Conservation (phyloP, 2,329 filamentous ascomycete species). For the Fusarium illudens region DNA sequence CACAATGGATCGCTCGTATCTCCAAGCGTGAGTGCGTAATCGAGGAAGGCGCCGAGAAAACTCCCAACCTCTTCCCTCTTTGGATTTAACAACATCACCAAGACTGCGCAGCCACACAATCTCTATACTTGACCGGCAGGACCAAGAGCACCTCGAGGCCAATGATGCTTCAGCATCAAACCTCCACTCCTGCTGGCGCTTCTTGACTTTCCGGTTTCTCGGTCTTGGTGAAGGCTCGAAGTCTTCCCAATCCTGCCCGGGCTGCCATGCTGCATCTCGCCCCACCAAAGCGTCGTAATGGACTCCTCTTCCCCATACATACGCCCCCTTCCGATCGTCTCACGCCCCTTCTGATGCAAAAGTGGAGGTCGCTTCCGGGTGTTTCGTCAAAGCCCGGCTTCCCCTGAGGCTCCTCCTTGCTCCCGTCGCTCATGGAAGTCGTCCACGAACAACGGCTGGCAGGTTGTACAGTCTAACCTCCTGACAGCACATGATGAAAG, state of each 20-base stretch:
- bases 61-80: not conserved
- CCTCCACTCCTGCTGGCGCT: not conserved
- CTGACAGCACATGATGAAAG: not conserved
- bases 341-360: conserved; percentile 17
- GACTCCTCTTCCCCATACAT: conserved; percentile 3
- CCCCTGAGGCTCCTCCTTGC: conserved; percentile 18
- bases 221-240: conserved; percentile 9
- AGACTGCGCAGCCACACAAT: conserved; percentile 26
- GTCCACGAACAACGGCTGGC: not conserved
- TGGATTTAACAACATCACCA: conserved; percentile 3
- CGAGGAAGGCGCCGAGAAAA: not conserved
- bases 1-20: not conserved
- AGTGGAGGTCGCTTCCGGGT: conserved; percentile 6
- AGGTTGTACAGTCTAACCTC: conserved; percentile 8
- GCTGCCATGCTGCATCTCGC: not conserved
- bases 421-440: too few relatives aligned
- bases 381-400: conserved; percentile 26
- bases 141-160: conserved; percentile 3
- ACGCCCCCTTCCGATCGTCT: not conserved
- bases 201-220: conserved; percentile 7
- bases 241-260: conserved; percentile 14
- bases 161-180: conserved; percentile 10
- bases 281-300: conserved; percentile 37
- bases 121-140: not conserved
- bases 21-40: not conserved